Conservation (phyloP, 306 rosid species). For the Begonia peltatifolia region DNA sequence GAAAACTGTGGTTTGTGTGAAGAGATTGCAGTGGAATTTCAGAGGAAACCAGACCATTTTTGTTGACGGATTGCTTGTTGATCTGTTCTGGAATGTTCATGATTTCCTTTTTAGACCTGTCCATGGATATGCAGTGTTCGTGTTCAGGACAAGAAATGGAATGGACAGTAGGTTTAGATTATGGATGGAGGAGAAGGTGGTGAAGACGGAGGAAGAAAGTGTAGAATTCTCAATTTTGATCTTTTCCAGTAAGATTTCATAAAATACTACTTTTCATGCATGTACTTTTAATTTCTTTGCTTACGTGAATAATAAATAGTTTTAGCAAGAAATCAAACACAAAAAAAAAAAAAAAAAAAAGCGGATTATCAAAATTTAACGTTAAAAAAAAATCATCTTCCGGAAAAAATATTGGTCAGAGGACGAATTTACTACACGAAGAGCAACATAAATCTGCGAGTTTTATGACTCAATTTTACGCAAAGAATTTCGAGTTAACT, state of each 20-base stretch:
- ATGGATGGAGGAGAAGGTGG: conserved; percentile 66
- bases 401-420: too few species aligned
- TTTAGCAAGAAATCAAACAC: too few species aligned
- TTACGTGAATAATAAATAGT: too few species aligned
- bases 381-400: too few species aligned
- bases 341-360: too few species aligned
- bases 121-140: conserved; percentile 56
- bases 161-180: conserved; percentile 51
- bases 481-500: too few species aligned
- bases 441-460: too few species aligned
- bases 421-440: too few species aligned
- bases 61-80: conserved; percentile 84
- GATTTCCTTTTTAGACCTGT: conserved; percentile 59
- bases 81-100: conserved; percentile 94
- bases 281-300: too few species aligned
- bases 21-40: conserved; percentile 85
- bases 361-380: too few species aligned
- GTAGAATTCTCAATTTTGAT: conserved; percentile 70
- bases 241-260: conserved; percentile 62
- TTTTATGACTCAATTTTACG: too few species aligned
- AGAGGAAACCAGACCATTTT: conserved; percentile 83
- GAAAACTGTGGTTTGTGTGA: conserved; percentile 66
- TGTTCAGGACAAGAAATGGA: conserved; percentile 78
- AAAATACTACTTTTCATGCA: too few species aligned
- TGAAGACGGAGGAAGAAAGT: conserved; percentile 36